Conservation (phyloP, 2,329 filamentous ascomycete genomes). For the Ceratocystis huliohia region DNA sequence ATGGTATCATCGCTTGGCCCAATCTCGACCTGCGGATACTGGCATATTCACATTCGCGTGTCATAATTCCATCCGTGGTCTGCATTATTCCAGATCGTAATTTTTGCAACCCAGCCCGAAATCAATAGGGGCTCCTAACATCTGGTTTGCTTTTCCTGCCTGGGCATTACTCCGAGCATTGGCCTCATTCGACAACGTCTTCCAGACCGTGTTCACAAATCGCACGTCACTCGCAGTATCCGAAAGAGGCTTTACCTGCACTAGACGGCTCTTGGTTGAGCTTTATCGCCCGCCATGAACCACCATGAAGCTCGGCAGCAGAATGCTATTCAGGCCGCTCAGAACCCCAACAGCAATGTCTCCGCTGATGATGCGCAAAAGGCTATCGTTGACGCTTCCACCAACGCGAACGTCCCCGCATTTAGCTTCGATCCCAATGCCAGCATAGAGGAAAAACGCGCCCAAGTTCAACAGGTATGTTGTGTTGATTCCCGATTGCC, state of each 20-base stretch:
- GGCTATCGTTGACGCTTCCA: slow-evolving; percentile 63
- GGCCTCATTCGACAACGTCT: not conserved
- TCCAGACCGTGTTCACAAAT: not conserved
- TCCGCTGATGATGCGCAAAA: slow-evolving; percentile 59
- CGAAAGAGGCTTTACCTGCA: slow-evolving; percentile 7
- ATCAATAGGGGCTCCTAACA: not conserved
- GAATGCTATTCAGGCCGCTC: slow-evolving; percentile 64
- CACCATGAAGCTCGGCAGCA: slow-evolving; percentile 63
- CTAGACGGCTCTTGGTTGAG: slow-evolving; percentile 18
- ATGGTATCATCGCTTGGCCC: not conserved
- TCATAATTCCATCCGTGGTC: not conserved
- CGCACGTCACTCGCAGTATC: not conserved
- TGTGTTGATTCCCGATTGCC: not conserved
- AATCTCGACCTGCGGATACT: not conserved
- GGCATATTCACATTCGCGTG: not conserved
- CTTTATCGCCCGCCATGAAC: slow-evolving; percentile 25
- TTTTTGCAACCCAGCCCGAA: not conserved
- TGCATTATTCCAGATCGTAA: not conserved
- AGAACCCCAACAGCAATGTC: slow-evolving; percentile 54
- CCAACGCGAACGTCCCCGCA: slow-evolving; percentile 63
- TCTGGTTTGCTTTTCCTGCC: not conserved
- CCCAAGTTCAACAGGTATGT: slow-evolving; percentile 63
- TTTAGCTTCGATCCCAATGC: slow-evolving; percentile 83
- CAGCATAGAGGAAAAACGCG: slow-evolving; percentile 68
- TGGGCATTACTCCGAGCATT: not conserved